phyloP scores from a whole-genome alignment of 1,139 yeast genomes.

The Yamadazyma diospyri region DNA sequence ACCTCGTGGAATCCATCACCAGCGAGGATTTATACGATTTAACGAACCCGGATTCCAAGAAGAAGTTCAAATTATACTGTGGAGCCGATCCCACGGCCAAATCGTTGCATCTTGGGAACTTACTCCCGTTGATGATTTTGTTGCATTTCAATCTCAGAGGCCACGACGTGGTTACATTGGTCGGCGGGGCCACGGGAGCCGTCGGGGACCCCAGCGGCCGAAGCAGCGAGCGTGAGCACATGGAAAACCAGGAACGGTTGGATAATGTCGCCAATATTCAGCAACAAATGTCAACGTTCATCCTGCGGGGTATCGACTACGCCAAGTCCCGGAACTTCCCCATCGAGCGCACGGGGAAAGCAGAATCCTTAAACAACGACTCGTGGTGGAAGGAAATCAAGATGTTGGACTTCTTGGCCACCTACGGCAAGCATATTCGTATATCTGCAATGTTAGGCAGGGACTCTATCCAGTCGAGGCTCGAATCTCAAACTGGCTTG shows the following conservation, averaged over 20 bases:
- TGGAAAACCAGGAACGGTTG: conserved; percentile 50
- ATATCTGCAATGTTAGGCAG: conserved; percentile 85
- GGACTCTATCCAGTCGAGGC: conserved; percentile 78
- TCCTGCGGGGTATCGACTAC: conserved; percentile 57
- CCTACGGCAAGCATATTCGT: conserved; percentile 76
- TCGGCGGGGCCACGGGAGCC: conserved; percentile 97
- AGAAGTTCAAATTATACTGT: conserved; percentile 64
- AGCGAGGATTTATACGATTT: conserved; percentile 43
- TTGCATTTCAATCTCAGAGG: conserved; percentile 84
- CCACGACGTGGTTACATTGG: conserved; percentile 73
- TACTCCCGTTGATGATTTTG: conserved; percentile 80
- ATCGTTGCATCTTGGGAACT: conserved; percentile 86
- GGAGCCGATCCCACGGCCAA: conserved; percentile 97
- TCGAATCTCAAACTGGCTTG: conserved; percentile 67
- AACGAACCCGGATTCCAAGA: conserved; percentile 28
- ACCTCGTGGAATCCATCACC: conserved; percentile 47
- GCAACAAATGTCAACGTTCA: conserved; percentile 58
- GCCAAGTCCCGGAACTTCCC: conserved; percentile 58
- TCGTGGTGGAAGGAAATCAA: conserved; percentile 83
- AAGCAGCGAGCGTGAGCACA: conserved; percentile 61
- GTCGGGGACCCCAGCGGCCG: conserved; percentile 98
- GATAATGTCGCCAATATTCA: conserved; percentile 63
- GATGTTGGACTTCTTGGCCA: conserved; percentile 73
- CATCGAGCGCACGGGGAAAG: conserved; percentile 32
- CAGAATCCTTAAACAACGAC: conserved; percentile 57